Conservation (phyloP, 2,329 filamentous ascomycete species). For the Gyromitra esculenta region DNA sequence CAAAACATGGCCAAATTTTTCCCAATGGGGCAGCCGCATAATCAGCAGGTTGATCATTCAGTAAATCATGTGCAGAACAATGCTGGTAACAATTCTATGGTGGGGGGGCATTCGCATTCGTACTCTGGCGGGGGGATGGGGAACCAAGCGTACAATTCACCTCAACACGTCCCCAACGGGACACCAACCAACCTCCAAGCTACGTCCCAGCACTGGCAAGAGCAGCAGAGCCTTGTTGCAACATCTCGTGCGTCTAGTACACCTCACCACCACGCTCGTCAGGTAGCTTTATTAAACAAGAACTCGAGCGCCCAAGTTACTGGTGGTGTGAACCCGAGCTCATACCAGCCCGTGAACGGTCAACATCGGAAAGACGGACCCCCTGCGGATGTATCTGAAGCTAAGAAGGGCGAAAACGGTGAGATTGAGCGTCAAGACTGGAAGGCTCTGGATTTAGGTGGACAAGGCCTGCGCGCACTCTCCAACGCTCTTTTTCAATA, state of each 20-base stretch:
- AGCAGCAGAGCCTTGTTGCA: slow-evolving; percentile 83
- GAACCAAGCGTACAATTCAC: slow-evolving; percentile 60
- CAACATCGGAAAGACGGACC: slow-evolving; percentile 62
- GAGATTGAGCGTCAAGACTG: slow-evolving; percentile 80
- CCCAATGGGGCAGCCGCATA: slow-evolving; percentile 58
- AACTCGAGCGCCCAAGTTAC: slow-evolving; percentile 56
- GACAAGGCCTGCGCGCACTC: slow-evolving; percentile 89
- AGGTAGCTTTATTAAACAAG: slow-evolving; percentile 56
- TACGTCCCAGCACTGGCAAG: slow-evolving; percentile 75
- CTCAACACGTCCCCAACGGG: slow-evolving; percentile 53
- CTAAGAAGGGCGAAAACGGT: slow-evolving; percentile 72
- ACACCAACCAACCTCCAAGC: slow-evolving; percentile 52
- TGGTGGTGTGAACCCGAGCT: slow-evolving; percentile 57
- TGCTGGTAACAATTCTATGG: slow-evolving; percentile 55
- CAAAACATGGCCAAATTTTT: slow-evolving; percentile 56
- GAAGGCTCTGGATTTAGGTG: slow-evolving; percentile 92
- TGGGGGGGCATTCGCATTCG: slow-evolving; percentile 64
- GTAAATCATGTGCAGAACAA: slow-evolving; percentile 58
- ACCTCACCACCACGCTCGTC: slow-evolving; percentile 72
- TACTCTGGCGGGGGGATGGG: slow-evolving; percentile 64
- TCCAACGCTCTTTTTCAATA: slow-evolving; percentile 84
- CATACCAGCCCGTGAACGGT: slow-evolving; percentile 51
- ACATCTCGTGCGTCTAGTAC: slow-evolving; percentile 75
- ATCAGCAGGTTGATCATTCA: slow-evolving; percentile 59
- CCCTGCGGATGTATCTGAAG: slow-evolving; percentile 62